Conservation (phyloP, 208 protist species). For the Kentomonas sorsogonicus region DNA sequence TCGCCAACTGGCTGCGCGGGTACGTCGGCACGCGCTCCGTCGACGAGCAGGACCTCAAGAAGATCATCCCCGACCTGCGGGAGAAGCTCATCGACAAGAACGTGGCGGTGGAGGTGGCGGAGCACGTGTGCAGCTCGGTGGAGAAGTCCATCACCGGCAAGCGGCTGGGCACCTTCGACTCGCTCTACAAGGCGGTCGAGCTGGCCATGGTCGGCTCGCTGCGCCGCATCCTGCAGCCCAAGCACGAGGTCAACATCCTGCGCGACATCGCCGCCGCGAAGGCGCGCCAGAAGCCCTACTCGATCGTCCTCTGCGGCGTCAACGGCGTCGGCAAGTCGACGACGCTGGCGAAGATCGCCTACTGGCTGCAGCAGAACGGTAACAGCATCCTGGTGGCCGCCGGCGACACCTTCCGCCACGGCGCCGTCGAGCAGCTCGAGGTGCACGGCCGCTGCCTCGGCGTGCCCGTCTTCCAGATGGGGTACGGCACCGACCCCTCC, state of each 20-base stretch:
- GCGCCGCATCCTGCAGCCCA: constrained; percentile 95
- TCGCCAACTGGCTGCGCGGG: constrained; percentile 71
- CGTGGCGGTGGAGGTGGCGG: constrained; percentile 95
- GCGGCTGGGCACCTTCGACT: constrained; percentile 90
- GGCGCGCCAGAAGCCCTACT: constrained; percentile 87
- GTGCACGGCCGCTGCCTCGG: constrained; percentile 93
- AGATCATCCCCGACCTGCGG: constrained; percentile 88
- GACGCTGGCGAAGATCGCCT: constrained; percentile 97
- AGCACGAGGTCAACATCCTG: constrained; percentile 94
- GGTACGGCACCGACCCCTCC: constrained; percentile 97
- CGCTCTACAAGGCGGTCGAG: constrained; percentile 75
- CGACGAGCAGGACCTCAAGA: constrained; percentile 82
- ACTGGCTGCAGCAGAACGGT: constrained; percentile 94
- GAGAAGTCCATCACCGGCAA: constrained; percentile 86
- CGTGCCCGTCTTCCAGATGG: constrained; percentile 93
- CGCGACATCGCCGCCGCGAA: constrained; percentile 77
- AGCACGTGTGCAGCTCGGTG: constrained; percentile 94
- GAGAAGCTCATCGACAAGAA: constrained; percentile 97
- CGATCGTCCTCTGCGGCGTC: constrained; percentile 98
- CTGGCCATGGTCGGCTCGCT: constrained; percentile 86
- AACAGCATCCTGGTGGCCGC: constrained; percentile 95
- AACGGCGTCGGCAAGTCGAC: constrained; percentile 99
- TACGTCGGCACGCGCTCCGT: constrained; percentile 76
- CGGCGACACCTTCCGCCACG: constrained; percentile 99
- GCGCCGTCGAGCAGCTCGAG: constrained; percentile 99